Evolutionary conservation across 1,284 basidiomycete species (phyloP).

Genomic region (Trichosporon sp.): DNA sequence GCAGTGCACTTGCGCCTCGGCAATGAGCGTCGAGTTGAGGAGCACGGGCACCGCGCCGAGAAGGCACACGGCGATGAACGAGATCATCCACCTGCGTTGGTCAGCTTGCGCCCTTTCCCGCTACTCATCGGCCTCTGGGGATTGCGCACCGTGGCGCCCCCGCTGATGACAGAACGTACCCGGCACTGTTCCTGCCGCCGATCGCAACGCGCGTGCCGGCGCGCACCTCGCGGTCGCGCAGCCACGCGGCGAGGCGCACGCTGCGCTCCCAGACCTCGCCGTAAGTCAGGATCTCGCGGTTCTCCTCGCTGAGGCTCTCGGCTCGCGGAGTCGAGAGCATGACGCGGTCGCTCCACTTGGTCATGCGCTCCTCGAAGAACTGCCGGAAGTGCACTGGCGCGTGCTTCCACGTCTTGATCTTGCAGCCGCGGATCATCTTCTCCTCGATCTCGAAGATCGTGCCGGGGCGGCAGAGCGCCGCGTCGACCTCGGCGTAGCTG

Average conservation of each 20-base stretch:
- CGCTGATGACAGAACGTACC: constrained; percentile 9
- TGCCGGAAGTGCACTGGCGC: constrained; percentile 15
- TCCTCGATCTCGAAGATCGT: constrained; percentile 41
- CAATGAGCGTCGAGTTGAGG: constrained; percentile 41
- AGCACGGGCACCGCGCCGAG: constrained; percentile 39
- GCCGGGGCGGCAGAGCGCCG: constrained; percentile 36
- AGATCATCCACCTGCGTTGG: constrained; percentile 35
- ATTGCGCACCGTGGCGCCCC: not conserved
- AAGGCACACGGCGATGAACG: constrained; percentile 38
- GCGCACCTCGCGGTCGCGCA: constrained; percentile 29
- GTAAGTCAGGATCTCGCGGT: constrained; percentile 8
- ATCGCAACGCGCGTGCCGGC: constrained; percentile 35
- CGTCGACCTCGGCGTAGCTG: constrained; percentile 18
- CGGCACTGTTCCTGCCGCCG: constrained; percentile 33
- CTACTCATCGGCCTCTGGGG: not conserved
- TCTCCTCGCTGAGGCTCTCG: not conserved
- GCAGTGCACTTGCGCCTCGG: constrained; percentile 32
- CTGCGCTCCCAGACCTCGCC: constrained; percentile 24
- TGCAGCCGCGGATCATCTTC: constrained; percentile 25
- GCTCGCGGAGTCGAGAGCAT: not conserved
- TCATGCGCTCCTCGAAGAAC: not conserved
- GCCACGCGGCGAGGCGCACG: constrained; percentile 29
- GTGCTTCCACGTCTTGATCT: constrained; percentile 37
- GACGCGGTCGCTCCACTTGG: not conserved
- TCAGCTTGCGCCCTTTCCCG: constrained; percentile 22